phyloP scores from a whole-genome alignment of 495 filamentous ascomycete species.

The Oleoguttula mirabilis region DNA sequence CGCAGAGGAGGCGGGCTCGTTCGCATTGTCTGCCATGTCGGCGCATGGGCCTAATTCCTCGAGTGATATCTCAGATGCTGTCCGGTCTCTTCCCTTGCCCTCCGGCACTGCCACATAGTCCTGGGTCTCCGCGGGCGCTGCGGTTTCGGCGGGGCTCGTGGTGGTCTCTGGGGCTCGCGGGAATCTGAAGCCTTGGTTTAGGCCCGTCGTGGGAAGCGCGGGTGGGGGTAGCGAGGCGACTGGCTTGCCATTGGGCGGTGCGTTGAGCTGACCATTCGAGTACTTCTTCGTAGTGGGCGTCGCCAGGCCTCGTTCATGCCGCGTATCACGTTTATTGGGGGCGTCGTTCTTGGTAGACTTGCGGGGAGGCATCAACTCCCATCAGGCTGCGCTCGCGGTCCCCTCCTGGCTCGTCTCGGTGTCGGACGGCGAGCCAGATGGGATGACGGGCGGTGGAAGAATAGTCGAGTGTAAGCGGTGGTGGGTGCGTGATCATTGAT shows the following conservation, averaged over 20 bases:
- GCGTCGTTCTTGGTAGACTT: slow-evolving; percentile 41
- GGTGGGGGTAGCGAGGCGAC: slow-evolving; percentile 36
- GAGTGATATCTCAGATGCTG: slow-evolving; percentile 9
- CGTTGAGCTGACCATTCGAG: slow-evolving; percentile 49
- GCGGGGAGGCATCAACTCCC: slow-evolving; percentile 52
- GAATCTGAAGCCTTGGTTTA: slow-evolving; percentile 21
- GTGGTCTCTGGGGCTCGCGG: slow-evolving; percentile 17
- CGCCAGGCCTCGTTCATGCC: slow-evolving; percentile 80
- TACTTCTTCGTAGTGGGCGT: slow-evolving; percentile 59
- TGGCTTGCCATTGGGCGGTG: slow-evolving; percentile 46
- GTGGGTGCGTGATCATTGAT: too few relatives aligned
- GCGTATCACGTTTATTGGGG: slow-evolving; percentile 55
- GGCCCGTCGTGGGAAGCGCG: slow-evolving; percentile 19
- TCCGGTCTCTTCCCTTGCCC: slow-evolving; percentile 13
- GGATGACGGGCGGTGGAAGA: slow-evolving; percentile 3
- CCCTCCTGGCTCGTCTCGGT: slow-evolving; percentile 17
- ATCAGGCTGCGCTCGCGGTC: background rate
- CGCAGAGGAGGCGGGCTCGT: slow-evolving; percentile 5
- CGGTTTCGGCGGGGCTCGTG: slow-evolving; percentile 1
- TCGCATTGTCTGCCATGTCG: slow-evolving; percentile 12
- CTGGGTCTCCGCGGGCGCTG: background rate
- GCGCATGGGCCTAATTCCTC: slow-evolving; percentile 9
- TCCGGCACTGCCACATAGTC: slow-evolving; percentile 13
- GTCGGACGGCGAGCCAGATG: slow-evolving; percentile 19
- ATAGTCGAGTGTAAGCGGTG: too few relatives aligned